These are phyloP conservation scores for Talaromyces sp. DNA, from an alignment of 2,329 filamentous ascomycete genomes.

Conservation along the genomic window DNA sequence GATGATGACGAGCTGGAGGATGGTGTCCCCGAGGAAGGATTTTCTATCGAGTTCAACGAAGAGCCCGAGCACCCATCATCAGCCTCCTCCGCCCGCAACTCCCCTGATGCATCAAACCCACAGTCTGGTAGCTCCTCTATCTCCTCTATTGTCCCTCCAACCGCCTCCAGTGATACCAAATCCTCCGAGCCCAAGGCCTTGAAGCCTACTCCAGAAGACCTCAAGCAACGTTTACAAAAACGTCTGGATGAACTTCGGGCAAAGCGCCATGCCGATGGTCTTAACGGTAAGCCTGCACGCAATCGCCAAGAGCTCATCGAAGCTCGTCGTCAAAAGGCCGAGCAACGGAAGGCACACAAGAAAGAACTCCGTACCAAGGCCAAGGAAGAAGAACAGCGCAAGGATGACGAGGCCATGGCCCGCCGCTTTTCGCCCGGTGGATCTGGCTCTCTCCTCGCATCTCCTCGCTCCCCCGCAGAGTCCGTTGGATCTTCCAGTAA, in stretches of 20 bases:
- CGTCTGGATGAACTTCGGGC: conserved; percentile 84
- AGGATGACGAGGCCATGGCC: conserved; percentile 60
- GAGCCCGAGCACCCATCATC: conserved; percentile 43
- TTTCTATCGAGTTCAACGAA: conserved; percentile 52
- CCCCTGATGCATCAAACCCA: conserved; percentile 60
- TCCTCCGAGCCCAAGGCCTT: conserved; percentile 58
- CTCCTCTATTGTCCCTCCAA: conserved; percentile 63
- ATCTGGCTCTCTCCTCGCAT: conserved; percentile 60
- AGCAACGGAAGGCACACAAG: conserved; percentile 83
- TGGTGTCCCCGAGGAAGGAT: conserved; percentile 52
- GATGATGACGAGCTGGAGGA: conserved; percentile 37
- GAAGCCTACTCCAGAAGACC: conserved; percentile 71
- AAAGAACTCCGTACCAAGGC: conserved; percentile 78
- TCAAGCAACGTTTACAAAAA: conserved; percentile 77
- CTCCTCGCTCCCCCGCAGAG: conserved; percentile 54
- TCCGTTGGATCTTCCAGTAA: conserved; percentile 50
- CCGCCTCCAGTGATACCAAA: conserved; percentile 32
- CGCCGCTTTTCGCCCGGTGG: conserved; percentile 59
- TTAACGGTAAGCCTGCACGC: conserved; percentile 77
- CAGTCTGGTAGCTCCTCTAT: conserved; percentile 65
- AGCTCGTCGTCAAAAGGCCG: conserved; percentile 81
- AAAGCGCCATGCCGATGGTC: conserved; percentile 81
- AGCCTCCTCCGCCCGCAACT: conserved; percentile 55
- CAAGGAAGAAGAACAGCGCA: conserved; percentile 74
- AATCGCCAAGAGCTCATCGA: conserved; percentile 93